phyloP scores from a whole-genome alignment of 2,329 filamentous ascomycete species.

The Zymoseptoria passerinii region DNA sequence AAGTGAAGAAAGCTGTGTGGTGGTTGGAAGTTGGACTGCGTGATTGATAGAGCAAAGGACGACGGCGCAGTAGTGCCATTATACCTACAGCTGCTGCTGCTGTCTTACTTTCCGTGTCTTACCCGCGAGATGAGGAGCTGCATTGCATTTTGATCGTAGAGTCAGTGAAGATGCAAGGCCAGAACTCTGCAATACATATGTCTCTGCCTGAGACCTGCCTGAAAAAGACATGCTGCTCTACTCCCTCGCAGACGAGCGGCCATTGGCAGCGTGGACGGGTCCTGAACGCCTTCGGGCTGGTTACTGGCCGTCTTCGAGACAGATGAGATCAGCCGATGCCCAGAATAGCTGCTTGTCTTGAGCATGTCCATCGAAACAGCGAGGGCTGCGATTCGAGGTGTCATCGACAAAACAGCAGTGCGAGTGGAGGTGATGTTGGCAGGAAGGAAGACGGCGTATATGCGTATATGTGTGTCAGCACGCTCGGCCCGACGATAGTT shows the following conservation, averaged over 20 bases:
- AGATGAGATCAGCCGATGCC: neutral
- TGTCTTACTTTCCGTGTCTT: neutral
- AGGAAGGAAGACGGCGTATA: neutral
- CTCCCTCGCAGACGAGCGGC: neutral
- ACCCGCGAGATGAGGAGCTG: neutral
- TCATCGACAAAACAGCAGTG: neutral
- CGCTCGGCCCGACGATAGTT: neutral
- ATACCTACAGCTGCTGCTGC: neutral
- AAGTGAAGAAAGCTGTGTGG: no score
- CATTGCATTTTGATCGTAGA: neutral
- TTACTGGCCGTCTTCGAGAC: neutral
- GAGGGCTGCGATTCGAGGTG: neutral
- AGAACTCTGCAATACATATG: neutral
- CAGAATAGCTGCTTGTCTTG: neutral
- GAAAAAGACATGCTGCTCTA: neutral
- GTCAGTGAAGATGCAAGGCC: neutral
- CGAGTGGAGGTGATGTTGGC: neutral
- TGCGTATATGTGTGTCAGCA: no score
- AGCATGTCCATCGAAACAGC: neutral
- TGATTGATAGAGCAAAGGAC: no score
- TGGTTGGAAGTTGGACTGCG: no score
- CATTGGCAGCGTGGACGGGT: neutral
- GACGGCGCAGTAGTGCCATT: no score
- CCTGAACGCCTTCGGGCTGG: neutral
- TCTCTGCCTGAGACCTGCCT: no score